Evolutionary conservation across 371 early-diverging fungal species (phyloP), one percentile per base, ranked within the genome.

Genomic region (Mortierella sp.): DNA sequence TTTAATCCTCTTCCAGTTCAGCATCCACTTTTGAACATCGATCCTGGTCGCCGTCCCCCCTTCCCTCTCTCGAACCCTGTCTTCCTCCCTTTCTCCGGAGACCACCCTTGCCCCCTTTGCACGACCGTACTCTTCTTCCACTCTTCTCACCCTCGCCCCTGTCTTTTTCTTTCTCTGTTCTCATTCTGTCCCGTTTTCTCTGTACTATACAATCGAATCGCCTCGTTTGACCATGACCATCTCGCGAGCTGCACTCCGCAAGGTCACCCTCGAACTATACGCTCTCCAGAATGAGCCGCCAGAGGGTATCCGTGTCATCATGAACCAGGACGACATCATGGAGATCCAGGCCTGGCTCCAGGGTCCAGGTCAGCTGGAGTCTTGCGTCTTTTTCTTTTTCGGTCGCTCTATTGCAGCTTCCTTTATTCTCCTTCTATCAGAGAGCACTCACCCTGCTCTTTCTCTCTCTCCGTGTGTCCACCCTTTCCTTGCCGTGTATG

Each of bases 321-420:
- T 83, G 10, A 89, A 90, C 66, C 90, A 94, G 13, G 90, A 89
- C 38, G 80, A 88, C 51, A 55, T 96, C 18, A 81, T 87, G 18
- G 93, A 94, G 64, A 87, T 96, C 61, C 86, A 90, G 56, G 95
- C 94, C 2, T 89, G 89, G 86, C 90, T 96, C 30, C 83, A 86
- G n/a, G 96, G 97, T 0, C 94, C 96, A 66, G 93, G 91, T 39
- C 23, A 55, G 34, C 41, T 5, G 9, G 0, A 21, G 16, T 38
- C 38, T 34, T 21, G 0, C 21, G 26, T 34, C 21, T 21, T 14
- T 1, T 13, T 49, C 48, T 12, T 16, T 19, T 2, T 16, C 14
- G 10, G 27, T 10, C 14, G 8, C 21, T 30, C 30, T 30, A 18
- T 34, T 26, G 30, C 4, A 18, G n/a, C 13, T 53, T 19, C 9